Base-by-base conservation (phyloP, 2,329 filamentous ascomycete species). In the Thermoascus crustaceus region DNA sequence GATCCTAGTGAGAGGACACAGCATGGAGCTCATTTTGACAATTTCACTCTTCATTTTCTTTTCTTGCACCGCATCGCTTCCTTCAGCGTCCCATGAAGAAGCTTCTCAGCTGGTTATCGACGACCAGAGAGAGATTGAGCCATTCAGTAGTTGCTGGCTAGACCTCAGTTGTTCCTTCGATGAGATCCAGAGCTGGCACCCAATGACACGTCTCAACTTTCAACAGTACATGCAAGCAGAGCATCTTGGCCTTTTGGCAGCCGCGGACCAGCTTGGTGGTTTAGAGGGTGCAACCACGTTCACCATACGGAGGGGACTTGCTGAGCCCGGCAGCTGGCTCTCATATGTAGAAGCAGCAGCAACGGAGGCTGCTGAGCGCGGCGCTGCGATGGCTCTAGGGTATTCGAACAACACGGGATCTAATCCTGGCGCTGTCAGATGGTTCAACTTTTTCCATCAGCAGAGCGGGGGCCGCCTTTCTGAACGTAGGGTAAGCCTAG, bases 201-300 rank as follows among this genome's bases (percentile, higher is more conserved):
- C 49, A 24, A 22, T 32, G 11, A 35, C 42, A 30, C 48, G 49
- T n/a, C 32, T 50, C 19, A 31, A 45, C 11, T 52, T 43, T 34
- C 30, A 50, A 13, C 42, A 43, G 34, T 52, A 48, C 34, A 45
- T 52, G 42, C 30, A 44, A n/a, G 35, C 33, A 17, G 18, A 31
- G 9, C 44, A 39, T 11, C 33, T 52, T 9, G 35, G 30, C 21
- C 19, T 14, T 3, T 34, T 52, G n/a, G 33, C 39, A 8, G 38
- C 48, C 7, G 25, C 22, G 10, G 43, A 49, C 27, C 41, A 50
- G 22, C 46, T 50, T 38, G 37, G 31, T 25, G 42, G 45, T 5
- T 34, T 50, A 23, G 48, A 49, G 25, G 48, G 44, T 4, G 38
- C 43, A 9, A 46, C 50, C 22, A 37, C 38, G 16, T 52, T 49